These are phyloP conservation scores for Penstemon davidsonii DNA, from an alignment of 257 asterid species.

Conservation along the genomic window DNA sequence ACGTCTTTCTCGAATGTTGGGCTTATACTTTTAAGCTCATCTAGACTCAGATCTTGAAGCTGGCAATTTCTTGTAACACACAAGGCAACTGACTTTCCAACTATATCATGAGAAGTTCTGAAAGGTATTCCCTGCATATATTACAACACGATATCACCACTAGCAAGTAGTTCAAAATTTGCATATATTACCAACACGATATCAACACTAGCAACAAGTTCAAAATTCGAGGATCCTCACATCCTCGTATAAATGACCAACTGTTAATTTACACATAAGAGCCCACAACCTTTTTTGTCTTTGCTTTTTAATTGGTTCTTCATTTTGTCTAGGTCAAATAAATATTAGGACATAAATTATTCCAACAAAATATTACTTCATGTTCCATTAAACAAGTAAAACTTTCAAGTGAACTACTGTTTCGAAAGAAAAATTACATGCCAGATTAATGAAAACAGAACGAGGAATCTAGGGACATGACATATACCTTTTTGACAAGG, in stretches of 20 bases:
- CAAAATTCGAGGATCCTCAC: not conserved
- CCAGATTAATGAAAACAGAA: not conserved
- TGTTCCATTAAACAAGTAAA: slow-evolving; percentile 2
- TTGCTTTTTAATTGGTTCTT: not conserved
- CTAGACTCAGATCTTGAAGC: slow-evolving; percentile 68
- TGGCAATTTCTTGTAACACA: slow-evolving; percentile 66
- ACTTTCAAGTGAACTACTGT: not conserved
- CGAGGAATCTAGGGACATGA: not conserved
- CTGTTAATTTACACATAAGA: not conserved
- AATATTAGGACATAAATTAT: not conserved
- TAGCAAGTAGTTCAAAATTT: slow-evolving; percentile 22
- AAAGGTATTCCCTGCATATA: slow-evolving; percentile 78
- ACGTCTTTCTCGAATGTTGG: slow-evolving; percentile 73
- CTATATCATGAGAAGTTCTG: slow-evolving; percentile 92
- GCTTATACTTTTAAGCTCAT: slow-evolving; percentile 59
- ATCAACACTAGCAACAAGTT: slow-evolving; percentile 19
- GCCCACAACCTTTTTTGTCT: not conserved
- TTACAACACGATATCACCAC: slow-evolving; percentile 17
- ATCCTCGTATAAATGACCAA: not conserved
- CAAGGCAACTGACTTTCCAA: slow-evolving; percentile 80
- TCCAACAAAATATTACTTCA: slow-evolving; percentile 17
- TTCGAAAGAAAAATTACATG: slow-evolving; percentile 3
- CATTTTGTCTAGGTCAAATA: not conserved
- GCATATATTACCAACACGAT: slow-evolving; percentile 22
- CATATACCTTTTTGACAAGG: slow-evolving; percentile 83